Conservation (phyloP, 2,329 filamentous ascomycete genomes). For the Colletotrichum zoysiae region DNA sequence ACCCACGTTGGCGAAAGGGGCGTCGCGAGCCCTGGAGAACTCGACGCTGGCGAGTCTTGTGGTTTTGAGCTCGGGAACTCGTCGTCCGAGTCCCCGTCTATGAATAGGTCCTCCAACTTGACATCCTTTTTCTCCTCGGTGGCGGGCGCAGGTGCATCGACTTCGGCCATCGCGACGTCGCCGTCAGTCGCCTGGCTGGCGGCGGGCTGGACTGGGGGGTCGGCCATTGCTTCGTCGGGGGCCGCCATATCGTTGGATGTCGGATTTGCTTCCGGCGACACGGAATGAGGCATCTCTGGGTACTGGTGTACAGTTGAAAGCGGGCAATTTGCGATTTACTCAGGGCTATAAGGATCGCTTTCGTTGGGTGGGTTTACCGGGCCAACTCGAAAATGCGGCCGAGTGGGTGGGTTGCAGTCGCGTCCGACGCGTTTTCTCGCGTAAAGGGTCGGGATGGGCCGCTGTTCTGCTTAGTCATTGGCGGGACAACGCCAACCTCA, state of each 20-base stretch:
- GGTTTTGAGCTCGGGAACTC: constrained; percentile 68
- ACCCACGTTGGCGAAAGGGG: constrained; percentile 61
- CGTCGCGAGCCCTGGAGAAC: constrained; percentile 53
- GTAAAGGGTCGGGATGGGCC: constrained; percentile 23
- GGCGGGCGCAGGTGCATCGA: constrained; percentile 45
- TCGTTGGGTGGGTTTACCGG: constrained; percentile 10
- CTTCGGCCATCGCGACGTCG: constrained; percentile 58
- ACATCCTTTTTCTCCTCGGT: constrained; percentile 57
- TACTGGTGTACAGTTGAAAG: not conserved
- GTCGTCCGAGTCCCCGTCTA: constrained; percentile 70
- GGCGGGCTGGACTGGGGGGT: constrained; percentile 46
- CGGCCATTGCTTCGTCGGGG: constrained; percentile 53
- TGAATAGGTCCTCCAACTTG: constrained; percentile 71
- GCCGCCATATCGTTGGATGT: constrained; percentile 45
- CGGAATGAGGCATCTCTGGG: constrained; percentile 61
- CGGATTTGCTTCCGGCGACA: constrained; percentile 49
- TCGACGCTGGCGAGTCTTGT: constrained; percentile 54
- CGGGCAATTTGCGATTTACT: not conserved
- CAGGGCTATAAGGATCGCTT: not conserved
- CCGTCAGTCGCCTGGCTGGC: constrained; percentile 49
- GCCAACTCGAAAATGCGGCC: constrained; percentile 27
- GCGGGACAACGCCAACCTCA: not conserved
- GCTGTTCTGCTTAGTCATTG: constrained; percentile 29
- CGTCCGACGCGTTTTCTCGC: constrained; percentile 42
- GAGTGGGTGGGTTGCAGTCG: constrained; percentile 10